phyloP scores from a whole-genome alignment of 257 asterid genomes.

The Haberlea rhodopensis region DNA sequence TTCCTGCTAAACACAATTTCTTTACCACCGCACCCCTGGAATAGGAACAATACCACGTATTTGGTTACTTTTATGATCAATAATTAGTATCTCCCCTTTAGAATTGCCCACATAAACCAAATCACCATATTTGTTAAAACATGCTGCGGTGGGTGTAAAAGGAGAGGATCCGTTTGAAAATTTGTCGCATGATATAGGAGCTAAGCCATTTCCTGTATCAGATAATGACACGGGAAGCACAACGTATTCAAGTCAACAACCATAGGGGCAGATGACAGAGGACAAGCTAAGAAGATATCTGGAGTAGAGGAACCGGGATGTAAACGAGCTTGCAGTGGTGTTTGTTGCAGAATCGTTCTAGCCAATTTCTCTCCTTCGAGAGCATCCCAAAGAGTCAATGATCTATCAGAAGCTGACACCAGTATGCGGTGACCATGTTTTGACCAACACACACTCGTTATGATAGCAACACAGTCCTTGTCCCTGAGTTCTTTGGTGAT shows the following conservation, averaged over 20 bases:
- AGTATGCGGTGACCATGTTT: conserved; percentile 77
- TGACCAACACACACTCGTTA: conserved; percentile 90
- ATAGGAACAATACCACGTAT: conserved; percentile 57
- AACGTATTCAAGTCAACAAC: conserved; percentile 58
- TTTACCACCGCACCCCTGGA: conserved; percentile 75
- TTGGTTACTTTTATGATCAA: conserved; percentile 49
- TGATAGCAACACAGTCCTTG: conserved; percentile 62
- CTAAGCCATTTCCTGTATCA: conserved; percentile 47
- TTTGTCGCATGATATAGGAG: conserved; percentile 56
- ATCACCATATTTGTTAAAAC: conserved; percentile 82
- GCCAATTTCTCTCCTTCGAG: conserved; percentile 72
- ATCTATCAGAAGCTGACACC: conserved; percentile 81
- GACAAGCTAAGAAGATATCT: conserved; percentile 74
- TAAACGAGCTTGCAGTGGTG: conserved; percentile 78
- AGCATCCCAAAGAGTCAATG: conserved; percentile 88
- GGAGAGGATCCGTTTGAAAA: conserved; percentile 76
- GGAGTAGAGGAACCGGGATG: conserved; percentile 83
- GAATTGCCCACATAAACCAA: conserved; percentile 83
- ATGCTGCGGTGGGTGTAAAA: conserved; percentile 85
- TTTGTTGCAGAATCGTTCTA: conserved; percentile 58
- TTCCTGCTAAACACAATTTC: conserved; percentile 78
- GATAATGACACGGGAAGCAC: conserved; percentile 67
- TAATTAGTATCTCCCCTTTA: conserved; percentile 78
- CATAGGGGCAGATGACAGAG: conserved; percentile 89
- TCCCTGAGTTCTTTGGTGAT: conserved; percentile 68